A percentile compares a stretch with the other conserved stretches of the same genome.
Conservation (phyloP, 2,329 filamentous ascomycete genomes). For the Helotiales sp. region DNA sequence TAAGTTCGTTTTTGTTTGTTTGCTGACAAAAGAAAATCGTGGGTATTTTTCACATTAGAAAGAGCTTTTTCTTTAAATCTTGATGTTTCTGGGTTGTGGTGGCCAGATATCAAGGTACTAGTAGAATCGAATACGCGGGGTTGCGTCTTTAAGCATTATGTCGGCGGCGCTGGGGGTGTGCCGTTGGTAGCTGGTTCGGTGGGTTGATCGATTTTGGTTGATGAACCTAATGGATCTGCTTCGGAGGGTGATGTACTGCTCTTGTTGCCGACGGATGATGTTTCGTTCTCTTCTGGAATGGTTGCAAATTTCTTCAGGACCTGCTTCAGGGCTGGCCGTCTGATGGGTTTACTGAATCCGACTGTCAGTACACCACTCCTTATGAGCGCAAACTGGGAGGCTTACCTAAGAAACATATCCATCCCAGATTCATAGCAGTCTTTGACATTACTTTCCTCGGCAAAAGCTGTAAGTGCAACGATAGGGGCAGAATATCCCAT, state of each 20-base stretch:
- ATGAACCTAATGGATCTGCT: neutral
- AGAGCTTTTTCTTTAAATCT: neutral
- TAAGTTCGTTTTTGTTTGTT: slow-evolving; percentile 11
- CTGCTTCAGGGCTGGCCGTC: slow-evolving; percentile 82
- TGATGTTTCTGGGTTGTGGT: neutral
- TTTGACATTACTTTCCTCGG: slow-evolving; percentile 86
- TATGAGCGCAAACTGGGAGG: neutral
- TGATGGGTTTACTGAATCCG: slow-evolving; percentile 66
- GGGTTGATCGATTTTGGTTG: slow-evolving; percentile 7
- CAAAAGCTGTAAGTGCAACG: slow-evolving; percentile 87
- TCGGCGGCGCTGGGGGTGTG: neutral
- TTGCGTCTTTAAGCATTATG: neutral
- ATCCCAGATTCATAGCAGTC: slow-evolving; percentile 89
- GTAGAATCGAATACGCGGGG: slow-evolving; percentile 5
- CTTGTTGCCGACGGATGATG: slow-evolving; percentile 31
- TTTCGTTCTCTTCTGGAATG: slow-evolving; percentile 69
- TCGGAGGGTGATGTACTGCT: slow-evolving; percentile 29
- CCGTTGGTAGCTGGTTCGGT: neutral
- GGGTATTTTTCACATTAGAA: slow-evolving; percentile 22
- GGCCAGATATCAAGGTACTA: neutral
- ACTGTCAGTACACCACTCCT: neutral
- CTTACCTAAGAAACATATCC: slow-evolving; percentile 75
- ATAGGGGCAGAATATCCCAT: slow-evolving; percentile 89
- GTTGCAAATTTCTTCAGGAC: slow-evolving; percentile 84
- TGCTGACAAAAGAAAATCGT: slow-evolving; percentile 21